phyloP scores from a whole-genome alignment of 805 yeast species.

The Schwanniomyces polymorphus region DNA sequence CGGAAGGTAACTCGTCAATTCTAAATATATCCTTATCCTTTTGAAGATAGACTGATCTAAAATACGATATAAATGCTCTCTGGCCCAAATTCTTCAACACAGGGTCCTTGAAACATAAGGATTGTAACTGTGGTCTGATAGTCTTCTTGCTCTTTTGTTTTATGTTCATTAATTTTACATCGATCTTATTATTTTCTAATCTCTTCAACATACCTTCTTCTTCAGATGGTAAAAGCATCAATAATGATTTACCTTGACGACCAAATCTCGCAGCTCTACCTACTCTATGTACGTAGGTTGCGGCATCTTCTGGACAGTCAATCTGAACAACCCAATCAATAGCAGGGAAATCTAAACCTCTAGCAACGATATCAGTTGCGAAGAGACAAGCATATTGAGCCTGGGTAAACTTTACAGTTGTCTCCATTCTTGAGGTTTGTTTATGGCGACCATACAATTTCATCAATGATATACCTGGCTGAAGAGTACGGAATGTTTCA shows the following conservation, averaged over 20 bases:
- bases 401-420: constrained; percentile 72
- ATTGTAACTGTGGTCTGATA: constrained; percentile 82
- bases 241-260: constrained; percentile 74
- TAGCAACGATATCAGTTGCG: constrained; percentile 89
- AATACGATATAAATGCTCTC: constrained; percentile 91
- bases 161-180: constrained; percentile 69
- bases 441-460: constrained; percentile 89
- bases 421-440: constrained; percentile 84
- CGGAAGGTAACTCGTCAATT: constrained; percentile 73
- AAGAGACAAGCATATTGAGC: constrained; percentile 80
- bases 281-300: constrained; percentile 87
- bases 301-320: constrained; percentile 88
- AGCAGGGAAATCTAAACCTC: constrained; percentile 91
- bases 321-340: constrained; percentile 94
- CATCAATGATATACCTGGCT: constrained; percentile 87
- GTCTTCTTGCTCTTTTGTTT: constrained; percentile 71
- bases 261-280: constrained; percentile 91
- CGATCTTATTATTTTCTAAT: constrained; percentile 62
- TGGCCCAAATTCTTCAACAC: constrained; percentile 91
- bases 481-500: constrained; percentile 81
- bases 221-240: constrained; percentile 84
- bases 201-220: constrained; percentile 72
- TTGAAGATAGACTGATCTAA: constrained; percentile 80
- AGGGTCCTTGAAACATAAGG: constrained; percentile 87
- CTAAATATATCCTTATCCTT: constrained; percentile 85